phyloP scores from a whole-genome alignment of 75 land plant genomes.

The Picea sitchensis region DNA sequence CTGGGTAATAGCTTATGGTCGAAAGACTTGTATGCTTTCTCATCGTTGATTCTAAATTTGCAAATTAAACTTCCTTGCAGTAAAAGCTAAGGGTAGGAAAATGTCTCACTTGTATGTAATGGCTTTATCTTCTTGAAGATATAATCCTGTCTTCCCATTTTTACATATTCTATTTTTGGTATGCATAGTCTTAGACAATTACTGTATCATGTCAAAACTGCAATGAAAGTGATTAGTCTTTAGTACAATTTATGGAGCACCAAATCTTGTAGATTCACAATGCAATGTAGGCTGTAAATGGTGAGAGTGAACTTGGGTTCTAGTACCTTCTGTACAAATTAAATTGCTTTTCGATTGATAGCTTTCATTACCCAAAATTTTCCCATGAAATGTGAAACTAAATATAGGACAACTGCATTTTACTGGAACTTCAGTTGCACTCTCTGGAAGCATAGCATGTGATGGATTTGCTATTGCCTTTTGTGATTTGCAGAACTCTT shows the following conservation, averaged over 20 bases:
- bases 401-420: background rate
- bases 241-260: background rate
- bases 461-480: background rate
- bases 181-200: background rate
- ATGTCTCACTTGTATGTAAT: background rate
- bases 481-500: constrained; percentile 59
- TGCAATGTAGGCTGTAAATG: background rate
- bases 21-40: background rate
- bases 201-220: background rate
- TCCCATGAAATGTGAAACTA: background rate
- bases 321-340: constrained; percentile 2
- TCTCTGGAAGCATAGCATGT: background rate
- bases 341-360: background rate
- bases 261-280: background rate
- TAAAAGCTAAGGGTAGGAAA: background rate
- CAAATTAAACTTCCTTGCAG: background rate
- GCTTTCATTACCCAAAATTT: background rate
- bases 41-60: background rate
- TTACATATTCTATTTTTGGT: background rate
- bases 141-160: background rate
- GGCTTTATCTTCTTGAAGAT: background rate
- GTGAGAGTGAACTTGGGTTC: background rate
- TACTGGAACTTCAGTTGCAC: background rate
- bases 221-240: background rate
- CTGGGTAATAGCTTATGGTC: constrained; percentile 56